These are phyloP conservation scores for Casuarina equisetifolia DNA, from an alignment of 306 rosid species.

Conservation along the genomic window DNA sequence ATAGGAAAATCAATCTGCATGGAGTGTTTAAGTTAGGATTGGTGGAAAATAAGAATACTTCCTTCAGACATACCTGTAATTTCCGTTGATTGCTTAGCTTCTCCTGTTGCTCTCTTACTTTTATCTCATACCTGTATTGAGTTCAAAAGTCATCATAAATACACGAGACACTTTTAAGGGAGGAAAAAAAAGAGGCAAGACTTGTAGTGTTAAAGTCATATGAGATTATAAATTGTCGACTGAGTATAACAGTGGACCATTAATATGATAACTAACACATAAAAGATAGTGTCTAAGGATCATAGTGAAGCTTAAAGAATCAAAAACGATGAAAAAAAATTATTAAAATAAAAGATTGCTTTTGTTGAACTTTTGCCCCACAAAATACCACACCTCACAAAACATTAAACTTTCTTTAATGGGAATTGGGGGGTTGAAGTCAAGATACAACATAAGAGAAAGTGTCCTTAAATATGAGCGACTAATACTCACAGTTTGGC, in stretches of 20 bases:
- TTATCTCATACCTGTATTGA: conserved; percentile 79
- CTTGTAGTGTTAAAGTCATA: conserved; percentile 1
- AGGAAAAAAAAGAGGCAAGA: background rate
- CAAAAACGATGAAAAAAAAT: background rate
- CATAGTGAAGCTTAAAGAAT: background rate
- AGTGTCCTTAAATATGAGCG: background rate
- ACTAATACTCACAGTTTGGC: conserved; percentile 81
- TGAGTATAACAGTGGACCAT: background rate
- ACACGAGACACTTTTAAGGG: conserved; percentile 1
- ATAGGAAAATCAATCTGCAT: conserved; percentile 14
- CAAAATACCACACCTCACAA: conserved; percentile 19
- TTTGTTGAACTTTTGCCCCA: conserved; percentile 18
- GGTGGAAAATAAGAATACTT: background rate
- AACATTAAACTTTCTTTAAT: conserved; percentile 19
- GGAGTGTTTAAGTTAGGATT: background rate
- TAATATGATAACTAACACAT: background rate
- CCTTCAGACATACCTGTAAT: conserved; percentile 53
- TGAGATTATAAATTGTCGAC: background rate
- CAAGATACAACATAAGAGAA: conserved; percentile 10
- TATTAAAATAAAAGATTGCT: background rate
- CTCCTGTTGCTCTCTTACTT: conserved; percentile 93
- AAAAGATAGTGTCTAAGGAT: background rate
- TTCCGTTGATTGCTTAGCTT: conserved; percentile 73
- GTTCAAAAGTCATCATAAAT: conserved; percentile 28
- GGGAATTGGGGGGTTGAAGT: conserved; percentile 13